Percentiles rank a stretch among this genome's conserved stretches.
Conservation (phyloP, 306 rosid species). For the Canavalia ensiformis region DNA sequence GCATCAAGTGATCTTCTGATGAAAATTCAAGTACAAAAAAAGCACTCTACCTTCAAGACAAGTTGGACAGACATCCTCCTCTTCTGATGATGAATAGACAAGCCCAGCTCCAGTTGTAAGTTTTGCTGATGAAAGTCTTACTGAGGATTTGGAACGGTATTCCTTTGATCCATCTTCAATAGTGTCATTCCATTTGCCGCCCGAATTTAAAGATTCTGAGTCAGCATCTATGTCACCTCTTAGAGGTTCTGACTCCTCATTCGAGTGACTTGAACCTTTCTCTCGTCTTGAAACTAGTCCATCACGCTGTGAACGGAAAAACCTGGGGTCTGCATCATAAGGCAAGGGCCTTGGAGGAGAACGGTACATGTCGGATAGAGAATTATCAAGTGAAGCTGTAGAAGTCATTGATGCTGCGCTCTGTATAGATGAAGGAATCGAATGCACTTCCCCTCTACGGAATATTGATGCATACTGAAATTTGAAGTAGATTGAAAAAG, state of each 20-base stretch:
- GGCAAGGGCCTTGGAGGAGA: constrained; percentile 99
- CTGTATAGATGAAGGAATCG: constrained; percentile 80
- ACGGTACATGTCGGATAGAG: constrained; percentile 86
- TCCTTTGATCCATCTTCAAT: constrained; percentile 82
- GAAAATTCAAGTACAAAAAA: constrained; percentile 24
- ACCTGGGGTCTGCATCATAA: constrained; percentile 91
- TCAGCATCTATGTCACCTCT: constrained; percentile 76
- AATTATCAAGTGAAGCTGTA: constrained; percentile 78
- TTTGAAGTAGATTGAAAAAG: constrained; percentile 29
- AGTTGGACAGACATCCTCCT: constrained; percentile 96
- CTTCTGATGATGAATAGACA: constrained; percentile 76
- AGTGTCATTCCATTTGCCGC: constrained; percentile 75
- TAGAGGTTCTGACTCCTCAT: constrained; percentile 90
- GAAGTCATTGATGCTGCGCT: constrained; percentile 80
- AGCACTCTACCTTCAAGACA: constrained; percentile 87
- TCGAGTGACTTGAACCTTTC: constrained; percentile 90
- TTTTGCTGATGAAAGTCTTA: constrained; percentile 73
- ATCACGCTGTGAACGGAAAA: constrained; percentile 76
- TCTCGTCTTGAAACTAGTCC: constrained; percentile 84
- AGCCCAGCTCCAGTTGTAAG: constrained; percentile 57
- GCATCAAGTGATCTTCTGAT: not conserved
- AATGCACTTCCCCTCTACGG: constrained; percentile 80
- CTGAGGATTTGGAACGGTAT: constrained; percentile 67
- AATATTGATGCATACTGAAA: constrained; percentile 84
- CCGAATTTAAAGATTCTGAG: constrained; percentile 63